phyloP scores from a whole-genome alignment of 1,284 basidiomycete genomes.

The Papiliotrema flavescens region DNA sequence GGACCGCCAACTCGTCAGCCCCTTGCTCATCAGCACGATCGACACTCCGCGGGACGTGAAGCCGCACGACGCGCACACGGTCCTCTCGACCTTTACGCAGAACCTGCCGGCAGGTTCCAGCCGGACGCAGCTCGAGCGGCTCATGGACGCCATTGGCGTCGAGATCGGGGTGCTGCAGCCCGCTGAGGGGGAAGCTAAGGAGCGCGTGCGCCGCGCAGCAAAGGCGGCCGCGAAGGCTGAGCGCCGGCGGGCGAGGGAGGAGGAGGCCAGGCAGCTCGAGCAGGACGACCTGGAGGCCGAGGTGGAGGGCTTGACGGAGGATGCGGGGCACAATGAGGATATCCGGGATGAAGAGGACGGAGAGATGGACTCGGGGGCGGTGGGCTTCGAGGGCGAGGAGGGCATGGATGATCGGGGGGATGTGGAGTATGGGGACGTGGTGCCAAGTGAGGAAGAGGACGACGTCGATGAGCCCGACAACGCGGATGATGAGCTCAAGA shows the following conservation, averaged over 20 bases:
- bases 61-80: slow-evolving; percentile 25
- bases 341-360: slow-evolving; percentile 18
- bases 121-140: slow-evolving; percentile 44
- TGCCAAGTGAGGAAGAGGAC: slow-evolving; percentile 15
- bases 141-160: slow-evolving; percentile 46
- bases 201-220: slow-evolving; percentile 28
- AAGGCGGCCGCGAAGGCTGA: slow-evolving; percentile 20
- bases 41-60: slow-evolving; percentile 26
- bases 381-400: slow-evolving; percentile 22
- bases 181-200: slow-evolving; percentile 33
- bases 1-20: slow-evolving; percentile 45
- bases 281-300: slow-evolving; percentile 12
- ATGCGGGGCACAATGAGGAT: slow-evolving; percentile 16
- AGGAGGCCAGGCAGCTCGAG: slow-evolving; percentile 19
- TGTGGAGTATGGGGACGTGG: slow-evolving; percentile 14
- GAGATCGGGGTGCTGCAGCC: slow-evolving; percentile 37
- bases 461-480: slow-evolving; percentile 42
- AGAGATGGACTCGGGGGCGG: slow-evolving; percentile 25
- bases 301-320: slow-evolving; percentile 22
- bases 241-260: slow-evolving; percentile 22
- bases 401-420: slow-evolving; percentile 25
- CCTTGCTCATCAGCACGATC: slow-evolving; percentile 37
- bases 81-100: slow-evolving; percentile 31
- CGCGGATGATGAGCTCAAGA: slow-evolving; percentile 17
- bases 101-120: slow-evolving; percentile 19